These are phyloP conservation scores for Tieghemostelium lacteum DNA, from an alignment of 78 protist species.

Conservation along the genomic window DNA sequence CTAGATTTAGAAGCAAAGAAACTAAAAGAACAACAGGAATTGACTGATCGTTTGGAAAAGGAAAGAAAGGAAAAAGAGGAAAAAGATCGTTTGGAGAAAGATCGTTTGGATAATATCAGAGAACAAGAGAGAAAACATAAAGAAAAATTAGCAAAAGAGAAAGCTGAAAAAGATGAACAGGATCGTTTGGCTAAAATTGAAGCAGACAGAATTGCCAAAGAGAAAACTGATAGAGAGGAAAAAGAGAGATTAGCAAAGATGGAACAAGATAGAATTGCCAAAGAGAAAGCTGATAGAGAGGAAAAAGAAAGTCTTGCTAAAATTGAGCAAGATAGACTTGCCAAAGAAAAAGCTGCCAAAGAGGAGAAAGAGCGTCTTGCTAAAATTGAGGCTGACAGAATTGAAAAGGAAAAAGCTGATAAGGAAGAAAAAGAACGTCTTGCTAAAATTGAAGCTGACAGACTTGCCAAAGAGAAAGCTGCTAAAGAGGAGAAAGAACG, in stretches of 20 bases:
- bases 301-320: too few relatives aligned
- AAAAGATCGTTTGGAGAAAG: neutral
- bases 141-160: conserved; percentile 3
- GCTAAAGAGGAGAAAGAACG: neutral
- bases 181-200: neutral
- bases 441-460: neutral
- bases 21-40: neutral
- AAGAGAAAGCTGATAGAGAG: too few relatives aligned
- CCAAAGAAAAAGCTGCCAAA: conserved; percentile 9
- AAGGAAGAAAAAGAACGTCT: neutral
- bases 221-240: neutral
- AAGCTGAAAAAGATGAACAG: neutral
- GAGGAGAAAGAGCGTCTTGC: neutral
- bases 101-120: neutral
- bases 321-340: conserved; percentile 10
- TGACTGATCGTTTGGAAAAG: neutral
- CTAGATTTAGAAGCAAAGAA: neutral
- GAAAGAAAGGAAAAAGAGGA: neutral
- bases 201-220: neutral
- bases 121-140: neutral
- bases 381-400: neutral
- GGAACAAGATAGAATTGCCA: neutral
- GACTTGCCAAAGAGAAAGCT: neutral
- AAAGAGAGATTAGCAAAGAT: neutral
- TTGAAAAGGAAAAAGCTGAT: neutral